Conservation (phyloP, 2,329 filamentous ascomycete genomes). For the Penicillium sp. region DNA sequence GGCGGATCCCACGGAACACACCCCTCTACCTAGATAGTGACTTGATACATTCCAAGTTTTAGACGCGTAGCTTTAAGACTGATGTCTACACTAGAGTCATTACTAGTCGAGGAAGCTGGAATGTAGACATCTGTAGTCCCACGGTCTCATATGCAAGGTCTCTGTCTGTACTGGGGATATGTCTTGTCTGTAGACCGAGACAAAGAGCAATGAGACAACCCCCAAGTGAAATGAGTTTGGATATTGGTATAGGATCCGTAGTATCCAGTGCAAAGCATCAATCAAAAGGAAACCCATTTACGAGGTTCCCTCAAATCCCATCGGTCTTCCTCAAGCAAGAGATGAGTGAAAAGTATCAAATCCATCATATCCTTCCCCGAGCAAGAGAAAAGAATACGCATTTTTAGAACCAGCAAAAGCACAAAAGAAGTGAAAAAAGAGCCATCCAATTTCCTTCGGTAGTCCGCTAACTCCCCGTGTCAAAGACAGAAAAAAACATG, state of each 20-base stretch:
- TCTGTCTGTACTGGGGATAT: neutral
- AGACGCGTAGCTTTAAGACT: neutral
- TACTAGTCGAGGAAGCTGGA: neutral
- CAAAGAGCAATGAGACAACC: neutral
- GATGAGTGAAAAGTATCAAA: neutral
- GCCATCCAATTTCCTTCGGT: conserved; percentile 19
- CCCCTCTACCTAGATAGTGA: too few relatives aligned
- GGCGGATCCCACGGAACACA: neutral
- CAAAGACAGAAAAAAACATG: conserved; percentile 14
- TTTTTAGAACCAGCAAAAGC: neutral
- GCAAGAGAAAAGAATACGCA: neutral
- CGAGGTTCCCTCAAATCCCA: neutral
- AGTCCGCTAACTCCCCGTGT: conserved; percentile 22
- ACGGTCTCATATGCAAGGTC: neutral
- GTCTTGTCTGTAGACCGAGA: neutral
- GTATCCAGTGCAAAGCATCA: neutral
- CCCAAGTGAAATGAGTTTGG: neutral
- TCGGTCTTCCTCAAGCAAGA: neutral
- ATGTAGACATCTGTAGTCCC: neutral
- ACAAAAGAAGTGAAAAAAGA: conserved; percentile 10
- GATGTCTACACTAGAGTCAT: neutral
- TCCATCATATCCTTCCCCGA: neutral
- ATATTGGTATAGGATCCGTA: neutral
- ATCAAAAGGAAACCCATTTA: neutral
- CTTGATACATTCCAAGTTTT: neutral